A percentile compares a stretch with the other conserved stretches of the same genome.
Evolutionary conservation across 2,329 filamentous ascomycete species (phyloP).

Genomic region (Fusarium albosuccineum): DNA sequence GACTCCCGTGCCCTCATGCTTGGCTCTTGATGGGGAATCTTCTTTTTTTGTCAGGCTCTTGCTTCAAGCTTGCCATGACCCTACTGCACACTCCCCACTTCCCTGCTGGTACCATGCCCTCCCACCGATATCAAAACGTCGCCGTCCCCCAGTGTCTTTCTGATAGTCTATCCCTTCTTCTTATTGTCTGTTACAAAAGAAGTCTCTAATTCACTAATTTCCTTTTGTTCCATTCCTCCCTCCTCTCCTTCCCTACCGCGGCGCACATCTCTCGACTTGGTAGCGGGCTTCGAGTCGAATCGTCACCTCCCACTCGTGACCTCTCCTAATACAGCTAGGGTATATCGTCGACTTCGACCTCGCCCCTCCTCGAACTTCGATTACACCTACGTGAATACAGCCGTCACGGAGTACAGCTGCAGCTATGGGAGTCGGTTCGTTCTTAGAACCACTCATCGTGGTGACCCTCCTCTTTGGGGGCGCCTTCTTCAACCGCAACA

Average conservation of each 20-base stretch:
- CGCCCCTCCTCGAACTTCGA: not conserved
- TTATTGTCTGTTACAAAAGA: not conserved
- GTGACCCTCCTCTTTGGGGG: constrained; percentile 59
- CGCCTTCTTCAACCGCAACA: constrained; percentile 59
- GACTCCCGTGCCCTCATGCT: constrained; percentile 10
- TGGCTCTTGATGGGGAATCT: too few species aligned
- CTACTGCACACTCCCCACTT: too few species aligned
- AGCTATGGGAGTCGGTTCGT: constrained; percentile 56
- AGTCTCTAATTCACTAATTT: too few species aligned
- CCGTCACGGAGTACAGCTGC: not conserved
- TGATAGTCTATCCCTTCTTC: not conserved
- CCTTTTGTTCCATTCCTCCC: not conserved
- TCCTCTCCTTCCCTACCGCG: not conserved
- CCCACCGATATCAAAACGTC: not conserved
- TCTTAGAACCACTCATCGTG: constrained; percentile 58
- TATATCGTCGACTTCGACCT: not conserved
- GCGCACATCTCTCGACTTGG: too few species aligned
- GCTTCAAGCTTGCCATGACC: too few species aligned
- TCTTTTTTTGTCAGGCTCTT: too few species aligned
- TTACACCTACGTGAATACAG: not conserved
- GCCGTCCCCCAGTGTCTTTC: too few species aligned
- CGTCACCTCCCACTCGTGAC: not conserved
- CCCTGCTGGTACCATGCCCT: too few species aligned
- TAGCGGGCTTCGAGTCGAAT: not conserved
- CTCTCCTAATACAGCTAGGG: not conserved